A percentile compares a stretch with the other conserved stretches of the same genome.
Conservation (phyloP, 2,329 filamentous ascomycete genomes). For the Trichoderma breve region DNA sequence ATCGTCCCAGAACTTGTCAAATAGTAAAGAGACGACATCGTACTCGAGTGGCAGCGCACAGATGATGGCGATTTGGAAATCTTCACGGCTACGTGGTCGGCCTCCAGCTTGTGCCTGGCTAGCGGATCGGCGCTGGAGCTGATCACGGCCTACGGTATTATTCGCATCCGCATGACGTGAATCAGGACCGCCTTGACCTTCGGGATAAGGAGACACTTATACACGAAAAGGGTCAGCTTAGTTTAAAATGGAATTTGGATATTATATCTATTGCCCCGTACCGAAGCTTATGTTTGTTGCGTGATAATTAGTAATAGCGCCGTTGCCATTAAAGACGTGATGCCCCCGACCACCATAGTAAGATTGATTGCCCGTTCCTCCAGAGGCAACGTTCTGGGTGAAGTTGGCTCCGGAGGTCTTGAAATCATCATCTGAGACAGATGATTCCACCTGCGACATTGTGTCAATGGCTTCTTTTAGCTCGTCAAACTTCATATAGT, state of each 20-base stretch:
- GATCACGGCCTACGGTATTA: not conserved
- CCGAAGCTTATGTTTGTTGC: not conserved
- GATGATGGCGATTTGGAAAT: not conserved
- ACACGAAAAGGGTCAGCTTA: not conserved
- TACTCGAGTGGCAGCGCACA: not conserved
- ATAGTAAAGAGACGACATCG: not conserved
- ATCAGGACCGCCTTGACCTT: not conserved
- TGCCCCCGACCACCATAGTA: not conserved
- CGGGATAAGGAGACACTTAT: not conserved
- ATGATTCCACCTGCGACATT: not conserved
- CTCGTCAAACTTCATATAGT: not conserved
- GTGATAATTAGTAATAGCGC: not conserved
- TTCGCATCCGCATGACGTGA: not conserved
- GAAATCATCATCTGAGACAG: not conserved
- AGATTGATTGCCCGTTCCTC: not conserved
- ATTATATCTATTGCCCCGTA: not conserved
- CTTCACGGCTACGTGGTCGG: not conserved
- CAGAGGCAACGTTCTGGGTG: not conserved
- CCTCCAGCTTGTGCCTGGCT: not conserved
- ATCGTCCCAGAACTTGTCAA: constrained; percentile 24
- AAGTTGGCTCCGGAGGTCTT: not conserved
- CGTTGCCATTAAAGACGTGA: not conserved
- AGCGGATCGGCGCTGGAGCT: not conserved
- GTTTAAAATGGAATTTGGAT: not conserved
- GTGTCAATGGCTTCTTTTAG: not conserved